Conservation (phyloP, 768 basidiomycete genomes). For the Termitomyces sp. region DNA sequence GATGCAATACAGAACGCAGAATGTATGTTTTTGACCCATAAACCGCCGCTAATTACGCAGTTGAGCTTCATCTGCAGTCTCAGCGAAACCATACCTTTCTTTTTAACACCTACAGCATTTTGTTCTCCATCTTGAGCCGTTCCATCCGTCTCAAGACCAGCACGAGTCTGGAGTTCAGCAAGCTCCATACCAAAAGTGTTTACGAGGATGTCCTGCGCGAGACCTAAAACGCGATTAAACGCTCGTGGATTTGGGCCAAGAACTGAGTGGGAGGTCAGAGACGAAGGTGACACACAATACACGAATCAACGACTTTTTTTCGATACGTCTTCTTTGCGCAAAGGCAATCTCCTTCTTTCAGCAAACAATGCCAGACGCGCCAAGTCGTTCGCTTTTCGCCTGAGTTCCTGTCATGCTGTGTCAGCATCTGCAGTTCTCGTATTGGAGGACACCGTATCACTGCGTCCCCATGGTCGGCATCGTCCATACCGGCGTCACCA, state of each 20-base stretch:
- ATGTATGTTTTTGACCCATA: conserved; percentile 77
- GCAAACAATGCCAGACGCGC: conserved; percentile 79
- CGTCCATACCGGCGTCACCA: conserved; percentile 29
- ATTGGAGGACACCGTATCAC: not conserved
- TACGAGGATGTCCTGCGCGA: conserved; percentile 60
- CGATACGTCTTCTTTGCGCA: conserved; percentile 80
- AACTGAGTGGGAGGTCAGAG: conserved; percentile 17
- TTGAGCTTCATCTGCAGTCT: not conserved
- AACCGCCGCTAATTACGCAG: conserved; percentile 34
- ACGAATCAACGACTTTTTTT: conserved; percentile 58
- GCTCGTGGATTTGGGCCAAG: conserved; percentile 37
- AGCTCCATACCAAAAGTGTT: conserved; percentile 81
- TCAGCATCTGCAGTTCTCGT: not conserved
- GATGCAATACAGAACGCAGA: conserved; percentile 68
- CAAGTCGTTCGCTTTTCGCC: conserved; percentile 64
- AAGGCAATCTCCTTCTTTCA: conserved; percentile 61
- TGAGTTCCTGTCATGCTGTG: conserved; percentile 41
- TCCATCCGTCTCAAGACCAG: conserved; percentile 43
- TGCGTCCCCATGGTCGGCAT: conserved; percentile 17
- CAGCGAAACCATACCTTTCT: conserved; percentile 43
- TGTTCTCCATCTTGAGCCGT: conserved; percentile 37
- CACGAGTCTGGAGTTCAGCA: conserved; percentile 66
- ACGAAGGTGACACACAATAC: not conserved
- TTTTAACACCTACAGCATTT: conserved; percentile 54
- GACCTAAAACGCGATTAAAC: conserved; percentile 60